A percentile compares a stretch with the other conserved stretches of the same genome.
phyloP scores from a whole-genome alignment of 2,329 filamentous ascomycete species.

The Penicillium concentricum region DNA sequence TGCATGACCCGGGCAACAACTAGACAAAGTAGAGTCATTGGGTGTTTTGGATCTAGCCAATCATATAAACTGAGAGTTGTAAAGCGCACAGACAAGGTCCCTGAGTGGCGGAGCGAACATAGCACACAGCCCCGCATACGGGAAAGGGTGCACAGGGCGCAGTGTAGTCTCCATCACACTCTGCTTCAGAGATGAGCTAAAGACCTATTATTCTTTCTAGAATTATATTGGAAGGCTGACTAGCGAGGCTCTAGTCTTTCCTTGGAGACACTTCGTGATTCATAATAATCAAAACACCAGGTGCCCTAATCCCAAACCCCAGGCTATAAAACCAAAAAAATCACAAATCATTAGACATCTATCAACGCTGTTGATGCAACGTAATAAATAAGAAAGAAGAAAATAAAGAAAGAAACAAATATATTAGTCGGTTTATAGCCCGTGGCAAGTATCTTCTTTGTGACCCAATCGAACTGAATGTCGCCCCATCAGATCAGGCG shows the following conservation, averaged over 20 bases:
- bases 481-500: neutral
- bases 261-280: neutral
- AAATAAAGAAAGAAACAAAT: neutral
- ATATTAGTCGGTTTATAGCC: neutral
- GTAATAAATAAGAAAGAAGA: neutral
- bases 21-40: neutral
- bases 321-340: neutral
- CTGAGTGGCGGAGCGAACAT: slow-evolving; percentile 3
- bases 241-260: neutral
- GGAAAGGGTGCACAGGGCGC: neutral
- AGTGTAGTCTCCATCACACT: neutral
- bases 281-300: neutral
- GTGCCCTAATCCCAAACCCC: neutral
- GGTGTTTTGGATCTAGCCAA: neutral
- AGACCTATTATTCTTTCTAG: neutral
- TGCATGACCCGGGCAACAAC: neutral
- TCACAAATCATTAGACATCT: neutral
- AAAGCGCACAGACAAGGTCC: neutral
- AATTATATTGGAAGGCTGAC: neutral
- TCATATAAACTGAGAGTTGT: neutral
- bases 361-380: neutral
- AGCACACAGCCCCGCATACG: neutral
- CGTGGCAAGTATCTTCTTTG: slow-evolving; percentile 1
- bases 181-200: neutral
- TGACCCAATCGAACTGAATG: neutral